Evolutionary conservation across 108 stramenopile species (phyloP).

Genomic region (Fragilaria radians): DNA sequence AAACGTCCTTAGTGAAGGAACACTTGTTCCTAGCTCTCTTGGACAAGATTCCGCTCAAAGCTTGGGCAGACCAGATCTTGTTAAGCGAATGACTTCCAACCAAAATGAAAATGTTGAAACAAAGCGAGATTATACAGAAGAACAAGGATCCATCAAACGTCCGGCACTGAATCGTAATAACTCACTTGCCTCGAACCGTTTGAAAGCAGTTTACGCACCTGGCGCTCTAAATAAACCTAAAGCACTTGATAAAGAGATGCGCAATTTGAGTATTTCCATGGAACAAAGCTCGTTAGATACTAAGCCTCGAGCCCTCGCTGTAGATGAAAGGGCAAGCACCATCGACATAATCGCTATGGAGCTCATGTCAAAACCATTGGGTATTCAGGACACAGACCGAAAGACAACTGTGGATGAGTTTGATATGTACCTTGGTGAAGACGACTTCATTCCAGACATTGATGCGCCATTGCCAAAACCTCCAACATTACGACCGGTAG

Average conservation of each 20-base stretch:
- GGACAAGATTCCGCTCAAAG: neutral
- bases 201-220: conserved; percentile 54
- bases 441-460: conserved; percentile 10
- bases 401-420: conserved; percentile 48
- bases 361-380: conserved; percentile 30
- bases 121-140: conserved; percentile 30
- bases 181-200: conserved; percentile 53
- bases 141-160: conserved; percentile 42
- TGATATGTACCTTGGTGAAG: conserved; percentile 35
- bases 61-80: conserved; percentile 49
- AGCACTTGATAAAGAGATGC: conserved; percentile 43
- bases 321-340: conserved; percentile 18
- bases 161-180: conserved; percentile 66
- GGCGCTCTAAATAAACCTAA: conserved; percentile 14
- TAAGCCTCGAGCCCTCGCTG: conserved; percentile 14
- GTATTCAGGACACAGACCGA: conserved; percentile 21
- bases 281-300: conserved; percentile 24
- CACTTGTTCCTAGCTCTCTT: neutral
- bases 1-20: neutral
- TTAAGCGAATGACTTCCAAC: conserved; percentile 81
- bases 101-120: conserved; percentile 68
- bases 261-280: conserved; percentile 39
- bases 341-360: conserved; percentile 35
- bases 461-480: conserved; percentile 13
- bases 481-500: conserved; percentile 2